A percentile compares a stretch with the other conserved stretches of the same genome.
Evolutionary conservation across 176 grass and related monocot species (phyloP).

Genomic region (Bothriochloa decipiens): DNA sequence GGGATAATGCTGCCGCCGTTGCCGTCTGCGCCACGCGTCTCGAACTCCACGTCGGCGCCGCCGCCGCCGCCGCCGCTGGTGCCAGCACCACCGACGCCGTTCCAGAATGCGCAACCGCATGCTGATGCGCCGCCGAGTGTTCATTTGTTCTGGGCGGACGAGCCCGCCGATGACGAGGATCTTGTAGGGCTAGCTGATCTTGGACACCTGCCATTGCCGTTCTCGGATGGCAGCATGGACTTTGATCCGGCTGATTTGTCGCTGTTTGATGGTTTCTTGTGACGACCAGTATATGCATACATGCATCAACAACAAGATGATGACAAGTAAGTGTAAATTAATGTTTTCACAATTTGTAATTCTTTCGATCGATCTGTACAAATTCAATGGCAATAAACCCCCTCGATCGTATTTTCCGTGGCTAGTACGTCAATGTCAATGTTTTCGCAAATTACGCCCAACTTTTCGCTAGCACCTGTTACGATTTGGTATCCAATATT

Average conservation of each 20-base stretch:
- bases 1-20: background rate
- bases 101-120: background rate
- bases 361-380: background rate
- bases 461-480: background rate
- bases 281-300: background rate
- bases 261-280: constrained; percentile 12
- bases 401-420: background rate
- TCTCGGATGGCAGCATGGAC: constrained; percentile 1
- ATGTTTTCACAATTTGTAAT: background rate
- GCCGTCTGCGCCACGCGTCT: background rate
- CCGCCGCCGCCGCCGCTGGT: too few species aligned
- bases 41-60: background rate
- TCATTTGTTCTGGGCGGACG: background rate
- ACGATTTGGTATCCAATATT: background rate
- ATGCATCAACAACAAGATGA: background rate
- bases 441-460: background rate
- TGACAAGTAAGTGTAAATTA: background rate
- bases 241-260: background rate
- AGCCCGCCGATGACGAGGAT: background rate
- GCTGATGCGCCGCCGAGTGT: background rate
- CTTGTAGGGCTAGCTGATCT: constrained; percentile 22
- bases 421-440: background rate
- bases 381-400: background rate
- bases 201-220: constrained; percentile 24
- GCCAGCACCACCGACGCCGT: background rate